Evolutionary conservation across 768 basidiomycete species (phyloP).

Genomic region (Kwoniella pini): DNA sequence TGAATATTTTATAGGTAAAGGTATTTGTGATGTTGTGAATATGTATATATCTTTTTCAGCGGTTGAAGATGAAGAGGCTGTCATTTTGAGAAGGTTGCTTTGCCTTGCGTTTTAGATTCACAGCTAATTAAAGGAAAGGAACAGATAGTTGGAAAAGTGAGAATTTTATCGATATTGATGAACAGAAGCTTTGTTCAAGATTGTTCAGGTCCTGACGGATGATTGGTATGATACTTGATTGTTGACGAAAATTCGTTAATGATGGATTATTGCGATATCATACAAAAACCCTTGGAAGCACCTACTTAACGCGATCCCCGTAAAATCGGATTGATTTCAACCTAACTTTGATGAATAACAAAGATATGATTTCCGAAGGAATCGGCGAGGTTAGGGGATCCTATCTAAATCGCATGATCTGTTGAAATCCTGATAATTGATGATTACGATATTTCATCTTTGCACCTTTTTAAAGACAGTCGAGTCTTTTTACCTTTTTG

Average conservation of each 20-base stretch:
- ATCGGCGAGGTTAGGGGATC: neutral
- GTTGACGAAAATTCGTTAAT: too few relatives aligned
- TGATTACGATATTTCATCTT: neutral
- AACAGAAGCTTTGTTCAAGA: too few relatives aligned
- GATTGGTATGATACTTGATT: too few relatives aligned
- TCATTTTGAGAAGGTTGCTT: neutral
- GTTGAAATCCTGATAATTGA: neutral
- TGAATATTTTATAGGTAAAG: conserved; percentile 43
- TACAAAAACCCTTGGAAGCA: too few relatives aligned
- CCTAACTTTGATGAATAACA: too few relatives aligned
- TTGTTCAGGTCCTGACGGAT: too few relatives aligned
- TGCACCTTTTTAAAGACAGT: neutral
- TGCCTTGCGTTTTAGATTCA: too few relatives aligned
- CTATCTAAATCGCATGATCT: neutral
- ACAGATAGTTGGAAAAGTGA: neutral
- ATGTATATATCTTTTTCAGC: conserved; percentile 22
- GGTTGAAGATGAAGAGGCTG: conserved; percentile 10
- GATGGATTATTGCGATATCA: too few relatives aligned
- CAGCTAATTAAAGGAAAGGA: too few relatives aligned
- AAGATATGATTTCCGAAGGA: neutral
- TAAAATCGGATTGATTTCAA: neutral
- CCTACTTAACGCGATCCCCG: too few relatives aligned
- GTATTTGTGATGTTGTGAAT: conserved; percentile 48
- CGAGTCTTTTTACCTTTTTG: neutral
- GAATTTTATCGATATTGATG: too few relatives aligned